A percentile compares a stretch with the other conserved stretches of the same genome.
Conservation (phyloP, 1,284 basidiomycete species). For the Cystobasidiaceae sp. region DNA sequence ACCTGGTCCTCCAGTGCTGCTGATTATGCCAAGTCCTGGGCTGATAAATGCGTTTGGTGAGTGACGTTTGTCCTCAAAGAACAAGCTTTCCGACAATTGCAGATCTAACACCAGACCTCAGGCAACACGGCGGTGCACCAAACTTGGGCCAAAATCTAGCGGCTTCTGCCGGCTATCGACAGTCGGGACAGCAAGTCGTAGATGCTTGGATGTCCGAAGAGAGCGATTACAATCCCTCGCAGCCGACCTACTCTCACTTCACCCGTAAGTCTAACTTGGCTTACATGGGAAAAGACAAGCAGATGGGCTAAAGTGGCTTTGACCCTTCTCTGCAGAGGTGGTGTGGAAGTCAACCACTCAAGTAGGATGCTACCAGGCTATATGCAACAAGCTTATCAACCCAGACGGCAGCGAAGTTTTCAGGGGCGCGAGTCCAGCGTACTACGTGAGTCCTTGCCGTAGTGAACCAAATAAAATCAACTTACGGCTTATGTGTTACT, state of each 20-base stretch:
- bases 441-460: neutral
- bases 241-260: slow-evolving; percentile 29
- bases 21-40: slow-evolving; percentile 12
- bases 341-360: slow-evolving; percentile 30
- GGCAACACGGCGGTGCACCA: slow-evolving; percentile 17
- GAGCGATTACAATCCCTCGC: slow-evolving; percentile 17
- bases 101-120: no score
- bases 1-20: neutral
- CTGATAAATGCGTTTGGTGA: slow-evolving; percentile 24
- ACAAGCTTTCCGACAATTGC: no score
- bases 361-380: slow-evolving; percentile 24
- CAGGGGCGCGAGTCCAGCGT: neutral
- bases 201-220: slow-evolving; percentile 28
- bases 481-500: no score
- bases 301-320: neutral
- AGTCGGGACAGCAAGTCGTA: slow-evolving; percentile 7
- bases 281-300: no score
- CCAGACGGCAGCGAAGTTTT: slow-evolving; percentile 2
- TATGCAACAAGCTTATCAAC: slow-evolving; percentile 2
- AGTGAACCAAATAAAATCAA: no score
- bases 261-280: slow-evolving; percentile 14
- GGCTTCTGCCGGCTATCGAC: slow-evolving; percentile 9
- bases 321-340: slow-evolving; percentile 7
- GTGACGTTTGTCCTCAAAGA: no score
- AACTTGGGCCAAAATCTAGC: slow-evolving; percentile 18